Conservation (phyloP, 176 grass and related monocot species). For the maize (Zea mays) region Zm-B73-REFERENCE-NAM-5.0 NC_050100.1:207380501-207381000, state of each 20-base stretch:
- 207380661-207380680: conserved; percentile 95
- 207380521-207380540: conserved; percentile 57
- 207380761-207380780: conserved; percentile 6
- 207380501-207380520: conserved; percentile 66
- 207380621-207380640: conserved; percentile 94
- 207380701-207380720: conserved; percentile 85
- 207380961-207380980: conserved; percentile 27
- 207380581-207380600: conserved; percentile 89
- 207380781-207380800: conserved; percentile 40
- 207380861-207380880: conserved; percentile 99
- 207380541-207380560: conserved; percentile 90
- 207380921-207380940: conserved; percentile 98
- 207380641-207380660: conserved; percentile 99
- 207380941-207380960: conserved; percentile 92
- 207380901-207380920: conserved; percentile 87
- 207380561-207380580: conserved; percentile 93
- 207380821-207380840: conserved; percentile 99
- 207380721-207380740: conserved; percentile 3
- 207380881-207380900: conserved; percentile 99
- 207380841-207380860: conserved; percentile 90
- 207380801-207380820: conserved; percentile 97
- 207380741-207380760: conserved; percentile 20
- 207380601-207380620: conserved; percentile 90
- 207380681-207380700: conserved; percentile 96
- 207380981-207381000: neutral